Evolutionary conservation across 331 rosid genomes (phyloP).

Genomic region (Quercus tomentella): DNA sequence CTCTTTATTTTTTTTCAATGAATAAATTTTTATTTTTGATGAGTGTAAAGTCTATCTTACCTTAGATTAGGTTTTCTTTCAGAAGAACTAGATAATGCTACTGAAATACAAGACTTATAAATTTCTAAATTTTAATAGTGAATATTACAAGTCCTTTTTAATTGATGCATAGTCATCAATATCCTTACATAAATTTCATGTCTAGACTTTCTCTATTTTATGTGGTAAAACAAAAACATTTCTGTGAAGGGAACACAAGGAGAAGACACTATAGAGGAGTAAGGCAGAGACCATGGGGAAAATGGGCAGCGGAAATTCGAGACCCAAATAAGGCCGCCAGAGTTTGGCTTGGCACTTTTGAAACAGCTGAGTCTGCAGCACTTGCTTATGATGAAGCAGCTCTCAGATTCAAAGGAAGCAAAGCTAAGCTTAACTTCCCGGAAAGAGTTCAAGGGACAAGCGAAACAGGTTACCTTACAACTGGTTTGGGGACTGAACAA

Average conservation of each 20-base stretch:
- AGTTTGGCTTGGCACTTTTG: conserved; percentile 89
- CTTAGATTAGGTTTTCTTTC: too few relatives aligned
- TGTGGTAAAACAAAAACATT: neutral
- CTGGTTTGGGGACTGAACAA: conserved; percentile 8
- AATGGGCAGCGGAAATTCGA: conserved; percentile 91
- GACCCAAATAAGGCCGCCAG: conserved; percentile 80
- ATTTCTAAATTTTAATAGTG: neutral
- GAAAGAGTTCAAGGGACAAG: conserved; percentile 60
- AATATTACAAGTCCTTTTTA: neutral
- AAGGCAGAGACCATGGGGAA: conserved; percentile 89
- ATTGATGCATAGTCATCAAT: neutral
- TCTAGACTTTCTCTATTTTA: neutral
- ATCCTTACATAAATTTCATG: neutral
- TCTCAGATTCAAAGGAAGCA: conserved; percentile 85
- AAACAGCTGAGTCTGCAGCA: conserved; percentile 84
- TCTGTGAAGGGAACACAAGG: conserved; percentile 37
- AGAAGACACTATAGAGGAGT: conserved; percentile 88
- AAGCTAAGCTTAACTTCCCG: conserved; percentile 88
- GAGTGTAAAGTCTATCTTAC: too few relatives aligned
- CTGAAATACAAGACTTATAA: neutral
- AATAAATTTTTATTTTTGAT: too few relatives aligned
- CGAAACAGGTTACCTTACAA: conserved; percentile 32
- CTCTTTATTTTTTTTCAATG: too few relatives aligned
- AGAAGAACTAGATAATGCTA: too few relatives aligned
- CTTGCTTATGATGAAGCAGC: conserved; percentile 88